These are phyloP conservation scores for Clonostachys chloroleuca DNA, from an alignment of 2,329 filamentous ascomycete genomes.

Conservation along the genomic window DNA sequence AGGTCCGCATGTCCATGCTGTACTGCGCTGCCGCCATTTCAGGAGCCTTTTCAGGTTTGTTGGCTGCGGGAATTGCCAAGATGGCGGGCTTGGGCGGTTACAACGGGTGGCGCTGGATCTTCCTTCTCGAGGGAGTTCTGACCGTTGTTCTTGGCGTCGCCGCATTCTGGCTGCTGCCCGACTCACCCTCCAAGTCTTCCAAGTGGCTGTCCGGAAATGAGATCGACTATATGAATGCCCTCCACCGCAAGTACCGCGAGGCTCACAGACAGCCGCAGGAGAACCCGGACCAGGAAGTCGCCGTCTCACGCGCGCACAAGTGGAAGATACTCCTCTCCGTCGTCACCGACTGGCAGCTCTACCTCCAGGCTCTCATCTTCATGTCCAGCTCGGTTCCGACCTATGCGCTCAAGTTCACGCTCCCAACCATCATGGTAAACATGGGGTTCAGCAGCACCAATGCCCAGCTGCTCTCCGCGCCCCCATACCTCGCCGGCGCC, in stretches of 20 bases:
- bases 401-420: slow-evolving; percentile 19
- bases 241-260: background rate
- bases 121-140: slow-evolving; percentile 13
- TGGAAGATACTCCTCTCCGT: slow-evolving; percentile 10
- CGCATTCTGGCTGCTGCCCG: slow-evolving; percentile 41
- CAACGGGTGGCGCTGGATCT: slow-evolving; percentile 16
- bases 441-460: slow-evolving; percentile 27
- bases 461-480: slow-evolving; percentile 19
- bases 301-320: background rate
- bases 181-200: slow-evolving; percentile 5
- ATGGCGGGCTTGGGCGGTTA: slow-evolving; percentile 9
- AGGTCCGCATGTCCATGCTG: slow-evolving; percentile 17
- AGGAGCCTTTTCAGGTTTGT: slow-evolving; percentile 12
- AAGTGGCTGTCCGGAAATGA: background rate
- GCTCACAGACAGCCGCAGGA: background rate
- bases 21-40: slow-evolving; percentile 14
- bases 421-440: slow-evolving; percentile 28
- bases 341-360: slow-evolving; percentile 35
- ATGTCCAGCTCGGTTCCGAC: slow-evolving; percentile 26
- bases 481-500: slow-evolving; percentile 19
- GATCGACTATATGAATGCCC: background rate
- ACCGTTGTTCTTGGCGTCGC: slow-evolving; percentile 28
- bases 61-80: slow-evolving; percentile 12
- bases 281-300: background rate
- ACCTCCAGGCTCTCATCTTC: slow-evolving; percentile 25